Base-by-base conservation (phyloP, 208 protist species). In the Leishmania aethiopica region DNA sequence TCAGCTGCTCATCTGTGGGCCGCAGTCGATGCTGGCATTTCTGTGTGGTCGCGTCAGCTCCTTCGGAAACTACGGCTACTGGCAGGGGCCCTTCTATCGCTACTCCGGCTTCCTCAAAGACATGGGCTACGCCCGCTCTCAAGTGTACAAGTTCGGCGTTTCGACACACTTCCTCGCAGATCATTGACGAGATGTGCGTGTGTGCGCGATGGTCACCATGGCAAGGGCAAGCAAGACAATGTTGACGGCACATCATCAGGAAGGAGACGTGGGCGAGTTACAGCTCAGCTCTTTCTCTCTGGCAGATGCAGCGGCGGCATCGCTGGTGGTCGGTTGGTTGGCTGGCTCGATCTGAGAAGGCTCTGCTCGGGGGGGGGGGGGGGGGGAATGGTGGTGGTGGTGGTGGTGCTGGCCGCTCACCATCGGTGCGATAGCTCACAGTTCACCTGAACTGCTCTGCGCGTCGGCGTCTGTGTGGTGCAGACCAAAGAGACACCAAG, bases 71-170 rank as follows among this genome's bases (percentile, higher is more conserved):
- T 89, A 88, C 66, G 87, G 85, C 1, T 97, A 97, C 84, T 96
- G 88, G 88, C 93, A 96, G 79, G 93, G 93, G 1, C 87, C 88
- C 22, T 91, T 91, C 47, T 94, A 92, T 79, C 90, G 90, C 47
- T 97, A 94, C 85, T 83, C 79, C 3, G 95, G 95, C 8, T 93
- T 97, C 78, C 75, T 97, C 45, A 91, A 92, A 67, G 93, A 96
- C 77, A 95, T 97, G 95, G 95, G 95, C 47, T 97, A 97, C 83
- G 82, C 66, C 28, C 87, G 91, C 25, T 81, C 79, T 57, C 93
- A 97, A 83, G 89, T 96, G 67, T 97, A 97, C 84, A 97, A 96
- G 84, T 97, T 97, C 80, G 95, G 95, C 25, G 91, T 95, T 28
- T 97, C 94, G 37, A 95, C 91, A 17, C 92, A 97, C 71, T 89